A percentile compares a stretch with the other conserved stretches of the same genome.
These are phyloP conservation scores for Aspergillus costaricaensis DNA, from an alignment of 2,329 filamentous ascomycete species.

Conservation along the genomic window DNA sequence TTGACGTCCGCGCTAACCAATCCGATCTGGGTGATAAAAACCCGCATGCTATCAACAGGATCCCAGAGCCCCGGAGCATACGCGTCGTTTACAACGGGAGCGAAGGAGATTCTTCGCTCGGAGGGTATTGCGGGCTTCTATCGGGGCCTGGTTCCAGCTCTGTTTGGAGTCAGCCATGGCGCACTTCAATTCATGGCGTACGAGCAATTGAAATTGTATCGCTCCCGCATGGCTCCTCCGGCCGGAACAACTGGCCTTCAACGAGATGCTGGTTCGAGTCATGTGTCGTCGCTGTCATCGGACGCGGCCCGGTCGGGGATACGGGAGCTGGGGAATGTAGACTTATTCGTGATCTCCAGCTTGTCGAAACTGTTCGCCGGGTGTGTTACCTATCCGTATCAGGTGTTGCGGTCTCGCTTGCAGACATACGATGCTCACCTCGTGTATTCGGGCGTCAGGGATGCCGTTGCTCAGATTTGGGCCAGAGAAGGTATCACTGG, in stretches of 20 bases:
- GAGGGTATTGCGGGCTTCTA: slow-evolving; percentile 85
- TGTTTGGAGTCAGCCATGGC: slow-evolving; percentile 87
- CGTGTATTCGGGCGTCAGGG: slow-evolving; percentile 70
- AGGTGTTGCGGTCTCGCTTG: slow-evolving; percentile 83
- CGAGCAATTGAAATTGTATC: slow-evolving; percentile 69
- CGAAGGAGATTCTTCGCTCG: slow-evolving; percentile 62
- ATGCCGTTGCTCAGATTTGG: slow-evolving; percentile 75
- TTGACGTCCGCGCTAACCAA: slow-evolving; percentile 84
- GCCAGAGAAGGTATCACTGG: slow-evolving; percentile 74
- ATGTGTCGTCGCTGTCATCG: slow-evolving; percentile 26
- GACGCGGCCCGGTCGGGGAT: slow-evolving; percentile 22
- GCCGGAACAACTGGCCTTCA: slow-evolving; percentile 19
- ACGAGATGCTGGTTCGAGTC: neutral
- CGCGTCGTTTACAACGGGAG: slow-evolving; percentile 71
- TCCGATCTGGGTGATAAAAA: slow-evolving; percentile 98
- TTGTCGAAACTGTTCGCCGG: slow-evolving; percentile 84
- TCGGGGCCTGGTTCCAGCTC: slow-evolving; percentile 76
- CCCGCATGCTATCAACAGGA: slow-evolving; percentile 89
- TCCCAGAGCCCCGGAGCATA: slow-evolving; percentile 76
- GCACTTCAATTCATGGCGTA: slow-evolving; percentile 97
- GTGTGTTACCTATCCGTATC: slow-evolving; percentile 90
- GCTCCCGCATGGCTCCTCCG: slow-evolving; percentile 45
- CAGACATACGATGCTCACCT: slow-evolving; percentile 84
- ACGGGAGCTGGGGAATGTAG: slow-evolving; percentile 64
- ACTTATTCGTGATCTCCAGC: slow-evolving; percentile 79